Percentiles rank a stretch among this genome's conserved stretches.
Evolutionary conservation across 495 filamentous ascomycete genomes (phyloP).

Genomic region (Aspergillus funiculosus): DNA sequence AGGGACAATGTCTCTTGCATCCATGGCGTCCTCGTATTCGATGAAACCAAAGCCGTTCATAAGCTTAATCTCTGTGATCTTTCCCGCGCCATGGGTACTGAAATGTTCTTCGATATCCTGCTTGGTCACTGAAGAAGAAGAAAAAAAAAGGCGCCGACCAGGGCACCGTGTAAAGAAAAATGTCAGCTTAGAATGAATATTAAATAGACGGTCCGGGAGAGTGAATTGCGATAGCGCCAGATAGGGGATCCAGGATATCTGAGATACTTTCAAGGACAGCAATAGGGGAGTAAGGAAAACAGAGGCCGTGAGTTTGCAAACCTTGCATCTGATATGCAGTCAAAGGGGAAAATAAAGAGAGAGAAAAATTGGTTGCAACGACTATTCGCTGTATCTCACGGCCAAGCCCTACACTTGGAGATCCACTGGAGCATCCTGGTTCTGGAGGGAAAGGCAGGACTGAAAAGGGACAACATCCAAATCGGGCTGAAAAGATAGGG

Average conservation of each 20-base stretch:
- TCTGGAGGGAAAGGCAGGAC: slow-evolving; percentile 6
- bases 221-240: slow-evolving; percentile 16
- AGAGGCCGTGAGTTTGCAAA: not conserved
- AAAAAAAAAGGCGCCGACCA: slow-evolving; percentile 19
- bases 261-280: slow-evolving; percentile 4
- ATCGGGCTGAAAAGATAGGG: slow-evolving; percentile 13
- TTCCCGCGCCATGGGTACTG: slow-evolving; percentile 87
- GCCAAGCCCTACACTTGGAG: slow-evolving; percentile 13
- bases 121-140: slow-evolving; percentile 68
- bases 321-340: not conserved
- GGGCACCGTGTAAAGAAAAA: slow-evolving; percentile 22
- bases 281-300: slow-evolving; percentile 7
- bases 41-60: slow-evolving; percentile 99
- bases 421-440: slow-evolving; percentile 18
- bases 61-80: slow-evolving; percentile 97
- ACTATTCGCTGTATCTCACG: slow-evolving; percentile 3
- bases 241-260: slow-evolving; percentile 15
- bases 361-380: not conserved
- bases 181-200: slow-evolving; percentile 23
- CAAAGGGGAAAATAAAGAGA: not conserved
- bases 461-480: slow-evolving; percentile 16
- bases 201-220: slow-evolving; percentile 21
- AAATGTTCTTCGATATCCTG: slow-evolving; percentile 95
- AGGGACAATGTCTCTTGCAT: slow-evolving; percentile 94
- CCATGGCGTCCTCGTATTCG: slow-evolving; percentile 95